Percentiles rank a stretch among this genome's conserved stretches.
These are phyloP conservation scores for Exserohilum turcica DNA, from an alignment of 2,329 filamentous ascomycete genomes.

Conservation along the genomic window DNA sequence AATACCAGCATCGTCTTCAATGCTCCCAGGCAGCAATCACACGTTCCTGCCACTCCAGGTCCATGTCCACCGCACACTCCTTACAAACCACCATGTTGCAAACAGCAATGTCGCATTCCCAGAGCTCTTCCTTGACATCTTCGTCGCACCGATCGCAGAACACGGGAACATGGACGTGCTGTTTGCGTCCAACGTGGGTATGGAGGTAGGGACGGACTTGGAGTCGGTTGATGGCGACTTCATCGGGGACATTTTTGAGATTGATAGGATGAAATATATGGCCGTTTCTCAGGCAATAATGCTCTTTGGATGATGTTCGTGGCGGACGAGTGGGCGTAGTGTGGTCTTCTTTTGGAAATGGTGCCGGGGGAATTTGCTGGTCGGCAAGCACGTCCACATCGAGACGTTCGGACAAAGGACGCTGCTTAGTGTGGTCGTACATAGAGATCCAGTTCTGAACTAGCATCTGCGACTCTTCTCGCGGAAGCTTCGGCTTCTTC, in stretches of 20 bases:
- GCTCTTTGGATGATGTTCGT: slow-evolving; percentile 13
- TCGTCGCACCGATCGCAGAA: slow-evolving; percentile 26
- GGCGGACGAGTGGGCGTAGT: background rate
- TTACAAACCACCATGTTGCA: slow-evolving; percentile 27
- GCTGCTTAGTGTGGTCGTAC: slow-evolving; percentile 22
- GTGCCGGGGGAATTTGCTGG: slow-evolving; percentile 25
- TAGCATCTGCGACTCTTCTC: slow-evolving; percentile 16
- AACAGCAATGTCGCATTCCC: slow-evolving; percentile 27
- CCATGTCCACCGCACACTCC: slow-evolving; percentile 24
- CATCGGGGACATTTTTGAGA: slow-evolving; percentile 22
- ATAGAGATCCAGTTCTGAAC: slow-evolving; percentile 26
- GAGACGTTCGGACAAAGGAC: slow-evolving; percentile 21
- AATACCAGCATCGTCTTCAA: background rate
- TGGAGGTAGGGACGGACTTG: slow-evolving; percentile 23
- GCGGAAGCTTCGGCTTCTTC: slow-evolving; percentile 17
- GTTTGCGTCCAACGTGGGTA: slow-evolving; percentile 14
- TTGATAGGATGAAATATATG: slow-evolving; percentile 29
- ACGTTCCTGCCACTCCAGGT: slow-evolving; percentile 21
- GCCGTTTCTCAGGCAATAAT: slow-evolving; percentile 27
- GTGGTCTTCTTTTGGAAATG: slow-evolving; percentile 23
- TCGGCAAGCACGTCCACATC: slow-evolving; percentile 28
- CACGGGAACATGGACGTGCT: slow-evolving; percentile 25
- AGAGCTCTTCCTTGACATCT: slow-evolving; percentile 23
- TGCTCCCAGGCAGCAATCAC: slow-evolving; percentile 5
- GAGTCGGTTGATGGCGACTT: slow-evolving; percentile 21